Evolutionary conservation across 495 filamentous ascomycete genomes (phyloP).

Genomic region (Xylaria acuta): DNA sequence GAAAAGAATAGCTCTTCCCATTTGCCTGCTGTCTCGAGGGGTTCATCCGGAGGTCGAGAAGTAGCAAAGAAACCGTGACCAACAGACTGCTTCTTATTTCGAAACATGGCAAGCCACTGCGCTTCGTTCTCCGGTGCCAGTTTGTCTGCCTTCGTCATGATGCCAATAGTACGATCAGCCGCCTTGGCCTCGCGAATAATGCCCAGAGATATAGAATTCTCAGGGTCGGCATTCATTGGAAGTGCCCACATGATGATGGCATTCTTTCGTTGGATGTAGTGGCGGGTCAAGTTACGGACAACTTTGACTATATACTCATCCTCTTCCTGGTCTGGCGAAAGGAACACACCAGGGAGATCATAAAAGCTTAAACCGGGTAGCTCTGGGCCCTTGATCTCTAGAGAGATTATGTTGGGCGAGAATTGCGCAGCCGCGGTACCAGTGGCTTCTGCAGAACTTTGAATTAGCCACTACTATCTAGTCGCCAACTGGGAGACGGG

Average conservation of each 20-base stretch:
- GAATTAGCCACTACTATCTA: constrained; percentile 1
- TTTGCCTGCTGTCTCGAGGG: constrained; percentile 59
- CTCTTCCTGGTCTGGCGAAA: constrained; percentile 63
- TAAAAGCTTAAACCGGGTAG: constrained; percentile 78
- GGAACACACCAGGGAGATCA: constrained; percentile 81
- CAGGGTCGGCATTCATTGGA: constrained; percentile 75
- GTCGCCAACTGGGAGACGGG: too few relatives aligned
- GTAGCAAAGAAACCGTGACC: constrained; percentile 72
- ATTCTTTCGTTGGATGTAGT: constrained; percentile 68
- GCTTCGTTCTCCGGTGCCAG: constrained; percentile 55
- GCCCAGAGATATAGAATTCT: constrained; percentile 71
- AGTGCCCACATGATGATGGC: constrained; percentile 77
- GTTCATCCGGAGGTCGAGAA: constrained; percentile 49
- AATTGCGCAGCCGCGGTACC: constrained; percentile 63
- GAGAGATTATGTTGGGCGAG: constrained; percentile 74
- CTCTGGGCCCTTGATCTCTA: constrained; percentile 73
- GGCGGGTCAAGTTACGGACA: constrained; percentile 69
- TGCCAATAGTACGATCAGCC: constrained; percentile 68
- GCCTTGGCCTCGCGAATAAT: constrained; percentile 67
- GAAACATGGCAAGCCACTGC: constrained; percentile 66
- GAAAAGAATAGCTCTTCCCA: constrained; percentile 69
- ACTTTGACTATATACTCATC: constrained; percentile 69
- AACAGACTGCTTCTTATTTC: constrained; percentile 58
- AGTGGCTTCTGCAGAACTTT: constrained; percentile 36
- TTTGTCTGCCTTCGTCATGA: constrained; percentile 82